These are phyloP conservation scores for Aspergillus floridensis DNA, from an alignment of 2,329 filamentous ascomycete species.

Conservation along the genomic window DNA sequence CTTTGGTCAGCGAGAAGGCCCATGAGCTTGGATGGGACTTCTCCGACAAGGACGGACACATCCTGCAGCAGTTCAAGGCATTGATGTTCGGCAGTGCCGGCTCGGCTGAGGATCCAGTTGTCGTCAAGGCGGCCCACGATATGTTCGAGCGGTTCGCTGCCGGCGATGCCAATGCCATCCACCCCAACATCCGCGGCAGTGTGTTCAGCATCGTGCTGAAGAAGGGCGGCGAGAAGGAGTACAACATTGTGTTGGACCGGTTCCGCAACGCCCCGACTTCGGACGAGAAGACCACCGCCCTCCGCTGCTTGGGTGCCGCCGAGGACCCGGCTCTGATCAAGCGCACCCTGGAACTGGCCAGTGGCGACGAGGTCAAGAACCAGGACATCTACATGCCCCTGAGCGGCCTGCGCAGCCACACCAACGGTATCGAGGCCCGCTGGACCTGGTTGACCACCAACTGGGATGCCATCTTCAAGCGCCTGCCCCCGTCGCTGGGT, in stretches of 20 bases:
- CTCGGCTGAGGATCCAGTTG: constrained; percentile 71
- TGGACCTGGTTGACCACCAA: constrained; percentile 82
- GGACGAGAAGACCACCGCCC: constrained; percentile 87
- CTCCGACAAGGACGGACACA: constrained; percentile 77
- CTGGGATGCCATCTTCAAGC: constrained; percentile 79
- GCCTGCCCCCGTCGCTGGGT: constrained; percentile 78
- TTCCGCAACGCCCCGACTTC: constrained; percentile 72
- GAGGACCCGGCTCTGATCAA: constrained; percentile 76
- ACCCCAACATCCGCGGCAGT: constrained; percentile 84
- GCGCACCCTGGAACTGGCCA: constrained; percentile 71
- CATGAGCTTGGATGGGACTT: constrained; percentile 89
- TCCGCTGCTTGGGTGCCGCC: constrained; percentile 77
- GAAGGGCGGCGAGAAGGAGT: constrained; percentile 83
- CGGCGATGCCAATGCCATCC: constrained; percentile 77
- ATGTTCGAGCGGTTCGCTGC: constrained; percentile 84
- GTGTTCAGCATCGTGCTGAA: constrained; percentile 83
- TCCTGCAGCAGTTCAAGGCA: constrained; percentile 91
- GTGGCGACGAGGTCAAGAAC: constrained; percentile 81
- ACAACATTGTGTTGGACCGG: constrained; percentile 71
- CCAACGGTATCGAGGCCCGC: constrained; percentile 73
- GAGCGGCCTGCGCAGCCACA: constrained; percentile 71
- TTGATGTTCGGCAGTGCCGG: constrained; percentile 85
- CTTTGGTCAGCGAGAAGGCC: constrained; percentile 73
- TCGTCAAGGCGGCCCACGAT: constrained; percentile 77
- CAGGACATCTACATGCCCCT: constrained; percentile 93